Percentiles rank a stretch among this genome's conserved stretches.
These are phyloP conservation scores for Cyclaneusma minus DNA, from an alignment of 2,329 filamentous ascomycete species.

Conservation along the genomic window DNA sequence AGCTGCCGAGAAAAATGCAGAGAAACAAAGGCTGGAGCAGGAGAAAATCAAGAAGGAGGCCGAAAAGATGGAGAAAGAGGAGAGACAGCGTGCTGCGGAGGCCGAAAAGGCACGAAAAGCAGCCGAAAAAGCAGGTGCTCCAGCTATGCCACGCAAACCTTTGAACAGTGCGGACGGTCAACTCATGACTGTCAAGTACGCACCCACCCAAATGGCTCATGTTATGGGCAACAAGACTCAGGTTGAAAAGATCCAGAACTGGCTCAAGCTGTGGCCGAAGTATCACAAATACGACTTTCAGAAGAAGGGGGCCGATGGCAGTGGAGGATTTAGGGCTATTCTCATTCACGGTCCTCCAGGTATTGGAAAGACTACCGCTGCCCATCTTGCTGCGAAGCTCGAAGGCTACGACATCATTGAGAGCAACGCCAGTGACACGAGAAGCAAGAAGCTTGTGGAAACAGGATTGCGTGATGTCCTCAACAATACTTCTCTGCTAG, in stretches of 20 bases:
- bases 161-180: constrained; percentile 37
- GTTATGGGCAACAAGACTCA: constrained; percentile 89
- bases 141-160: constrained; percentile 20
- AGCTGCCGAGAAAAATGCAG: constrained; percentile 69
- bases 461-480: constrained; percentile 75
- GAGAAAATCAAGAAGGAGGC: constrained; percentile 69
- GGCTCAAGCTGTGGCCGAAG: constrained; percentile 72
- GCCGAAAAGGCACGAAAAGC: constrained; percentile 32
- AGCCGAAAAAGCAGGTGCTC: constrained; percentile 20
- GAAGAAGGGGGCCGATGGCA: constrained; percentile 68
- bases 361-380: constrained; percentile 94
- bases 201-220: constrained; percentile 67
- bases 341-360: constrained; percentile 92
- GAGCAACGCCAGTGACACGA: constrained; percentile 86
- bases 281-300: constrained; percentile 70
- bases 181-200: constrained; percentile 92
- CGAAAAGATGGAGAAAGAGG: constrained; percentile 72
- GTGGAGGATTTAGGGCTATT: constrained; percentile 71
- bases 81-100: constrained; percentile 40
- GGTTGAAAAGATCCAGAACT: constrained; percentile 79
- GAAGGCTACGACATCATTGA: constrained; percentile 91
- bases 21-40: constrained; percentile 75
- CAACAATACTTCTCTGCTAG: constrained; percentile 82
- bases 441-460: constrained; percentile 94
- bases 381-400: constrained; percentile 81